These are phyloP conservation scores for Rhodotorula graminis DNA, from an alignment of 768 basidiomycete species.

Conservation along the genomic window DNA sequence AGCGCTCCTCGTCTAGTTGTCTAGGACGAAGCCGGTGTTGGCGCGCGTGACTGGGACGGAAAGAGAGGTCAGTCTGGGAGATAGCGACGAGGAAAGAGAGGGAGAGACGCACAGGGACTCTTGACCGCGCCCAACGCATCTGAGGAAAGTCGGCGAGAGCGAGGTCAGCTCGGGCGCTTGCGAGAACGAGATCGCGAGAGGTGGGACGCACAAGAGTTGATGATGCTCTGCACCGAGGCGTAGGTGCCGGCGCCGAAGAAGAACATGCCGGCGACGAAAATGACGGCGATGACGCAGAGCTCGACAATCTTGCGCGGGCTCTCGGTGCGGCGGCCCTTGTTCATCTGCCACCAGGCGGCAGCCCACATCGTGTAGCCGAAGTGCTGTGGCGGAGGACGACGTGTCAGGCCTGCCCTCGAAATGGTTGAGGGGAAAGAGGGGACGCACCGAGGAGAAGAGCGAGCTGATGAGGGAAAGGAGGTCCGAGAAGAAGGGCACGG, in stretches of 20 bases:
- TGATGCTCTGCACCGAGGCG: conserved; percentile 18
- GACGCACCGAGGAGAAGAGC: conserved; percentile 24
- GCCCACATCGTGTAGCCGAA: conserved; percentile 43
- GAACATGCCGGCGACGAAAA: conserved; percentile 37
- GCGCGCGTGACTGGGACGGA: conserved; percentile 6
- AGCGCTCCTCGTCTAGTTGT: background rate
- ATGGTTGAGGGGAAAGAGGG: background rate
- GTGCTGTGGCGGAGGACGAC: background rate
- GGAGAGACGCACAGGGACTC: conserved; percentile 7
- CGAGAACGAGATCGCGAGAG: too few species aligned
- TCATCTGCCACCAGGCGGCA: conserved; percentile 37
- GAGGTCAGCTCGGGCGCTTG: background rate
- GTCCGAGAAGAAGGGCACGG: conserved; percentile 40
- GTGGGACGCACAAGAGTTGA: conserved; percentile 1
- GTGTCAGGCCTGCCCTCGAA: background rate
- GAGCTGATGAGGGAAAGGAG: conserved; percentile 27
- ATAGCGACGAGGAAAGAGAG: background rate
- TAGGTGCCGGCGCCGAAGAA: conserved; percentile 37
- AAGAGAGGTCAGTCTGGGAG: background rate
- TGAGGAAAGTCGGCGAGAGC: background rate
- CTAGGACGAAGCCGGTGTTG: conserved; percentile 16
- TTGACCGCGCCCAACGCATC: conserved; percentile 18
- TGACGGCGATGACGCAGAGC: conserved; percentile 5
- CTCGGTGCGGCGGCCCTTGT: conserved; percentile 13
- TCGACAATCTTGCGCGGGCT: conserved; percentile 2